phyloP scores from a whole-genome alignment of 768 basidiomycete genomes.

The Postia placenta region DNA sequence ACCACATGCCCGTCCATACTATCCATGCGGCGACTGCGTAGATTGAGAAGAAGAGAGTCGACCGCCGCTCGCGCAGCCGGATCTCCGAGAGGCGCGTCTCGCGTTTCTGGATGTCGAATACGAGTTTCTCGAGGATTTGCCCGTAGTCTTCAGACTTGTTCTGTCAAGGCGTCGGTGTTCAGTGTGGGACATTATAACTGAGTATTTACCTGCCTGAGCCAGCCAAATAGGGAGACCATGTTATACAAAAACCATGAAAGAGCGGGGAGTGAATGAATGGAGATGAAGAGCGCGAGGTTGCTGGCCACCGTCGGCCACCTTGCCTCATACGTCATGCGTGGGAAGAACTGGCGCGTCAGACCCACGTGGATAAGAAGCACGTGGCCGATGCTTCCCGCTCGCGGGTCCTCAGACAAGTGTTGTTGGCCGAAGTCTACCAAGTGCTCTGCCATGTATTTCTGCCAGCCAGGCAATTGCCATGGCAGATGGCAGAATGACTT shows the following conservation, averaged over 20 bases:
- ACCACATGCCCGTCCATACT: slow-evolving; percentile 70
- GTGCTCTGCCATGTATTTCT: no score
- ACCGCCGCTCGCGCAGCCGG: slow-evolving; percentile 75
- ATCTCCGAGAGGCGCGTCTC: slow-evolving; percentile 76
- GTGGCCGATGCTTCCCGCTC: no score
- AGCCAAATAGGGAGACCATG: not conserved
- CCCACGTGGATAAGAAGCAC: not conserved
- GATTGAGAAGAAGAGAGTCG: slow-evolving; percentile 70
- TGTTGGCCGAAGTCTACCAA: no score
- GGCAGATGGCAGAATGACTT: no score
- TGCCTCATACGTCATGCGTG: not conserved
- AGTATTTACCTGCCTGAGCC: not conserved
- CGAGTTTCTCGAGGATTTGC: slow-evolving; percentile 59
- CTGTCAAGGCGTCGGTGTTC: slow-evolving; percentile 27
- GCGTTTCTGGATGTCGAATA: slow-evolving; percentile 64
- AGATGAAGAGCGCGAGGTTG: not conserved
- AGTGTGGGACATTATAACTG: not conserved
- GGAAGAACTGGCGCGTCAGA: not conserved
- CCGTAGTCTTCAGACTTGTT: slow-evolving; percentile 72
- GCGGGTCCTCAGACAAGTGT: no score
- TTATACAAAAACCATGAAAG: not conserved
- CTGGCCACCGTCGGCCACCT: not conserved
- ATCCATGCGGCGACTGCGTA: slow-evolving; percentile 75
- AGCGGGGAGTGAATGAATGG: not conserved
- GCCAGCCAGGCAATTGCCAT: no score